phyloP scores from a whole-genome alignment of 805 yeast species.

The Yamadazyma sp. region DNA sequence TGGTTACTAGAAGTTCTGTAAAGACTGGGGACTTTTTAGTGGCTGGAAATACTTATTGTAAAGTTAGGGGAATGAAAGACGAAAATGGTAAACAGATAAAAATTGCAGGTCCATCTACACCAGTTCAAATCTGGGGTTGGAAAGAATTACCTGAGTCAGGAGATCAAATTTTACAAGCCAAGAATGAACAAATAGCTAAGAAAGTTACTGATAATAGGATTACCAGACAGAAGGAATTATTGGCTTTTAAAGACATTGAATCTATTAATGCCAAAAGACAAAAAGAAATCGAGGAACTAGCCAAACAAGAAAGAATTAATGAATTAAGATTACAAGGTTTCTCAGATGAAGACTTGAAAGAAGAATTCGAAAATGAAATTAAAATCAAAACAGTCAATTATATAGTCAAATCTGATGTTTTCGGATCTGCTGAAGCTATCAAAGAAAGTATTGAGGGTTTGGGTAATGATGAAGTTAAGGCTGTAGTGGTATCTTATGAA shows the following conservation, averaged over 20 bases:
- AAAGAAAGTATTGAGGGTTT: constrained; percentile 72
- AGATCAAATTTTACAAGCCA: constrained; percentile 74
- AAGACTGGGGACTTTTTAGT: constrained; percentile 70
- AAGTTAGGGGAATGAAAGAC: constrained; percentile 73
- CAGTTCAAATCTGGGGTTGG: constrained; percentile 94
- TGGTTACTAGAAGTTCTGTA: constrained; percentile 76
- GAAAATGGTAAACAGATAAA: constrained; percentile 64
- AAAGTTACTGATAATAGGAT: constrained; percentile 66
- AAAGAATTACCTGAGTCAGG: constrained; percentile 90
- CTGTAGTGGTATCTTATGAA: constrained; percentile 65
- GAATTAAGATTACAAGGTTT: constrained; percentile 64
- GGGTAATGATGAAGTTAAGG: constrained; percentile 83
- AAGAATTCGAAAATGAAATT: constrained; percentile 21
- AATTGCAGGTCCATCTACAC: constrained; percentile 79
- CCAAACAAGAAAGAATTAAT: constrained; percentile 50
- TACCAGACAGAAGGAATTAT: constrained; percentile 48
- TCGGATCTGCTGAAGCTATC: constrained; percentile 94
- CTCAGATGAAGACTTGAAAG: constrained; percentile 41
- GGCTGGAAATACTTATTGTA: constrained; percentile 85
- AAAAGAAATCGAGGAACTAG: constrained; percentile 50
- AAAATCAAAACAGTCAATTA: constrained; percentile 41
- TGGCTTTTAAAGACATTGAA: constrained; percentile 64
- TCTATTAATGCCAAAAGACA: constrained; percentile 65
- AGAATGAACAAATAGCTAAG: constrained; percentile 70
- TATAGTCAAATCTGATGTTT: constrained; percentile 86